Conservation (phyloP, 1,139 yeast species). For the Meyerozyma athensensis region DNA sequence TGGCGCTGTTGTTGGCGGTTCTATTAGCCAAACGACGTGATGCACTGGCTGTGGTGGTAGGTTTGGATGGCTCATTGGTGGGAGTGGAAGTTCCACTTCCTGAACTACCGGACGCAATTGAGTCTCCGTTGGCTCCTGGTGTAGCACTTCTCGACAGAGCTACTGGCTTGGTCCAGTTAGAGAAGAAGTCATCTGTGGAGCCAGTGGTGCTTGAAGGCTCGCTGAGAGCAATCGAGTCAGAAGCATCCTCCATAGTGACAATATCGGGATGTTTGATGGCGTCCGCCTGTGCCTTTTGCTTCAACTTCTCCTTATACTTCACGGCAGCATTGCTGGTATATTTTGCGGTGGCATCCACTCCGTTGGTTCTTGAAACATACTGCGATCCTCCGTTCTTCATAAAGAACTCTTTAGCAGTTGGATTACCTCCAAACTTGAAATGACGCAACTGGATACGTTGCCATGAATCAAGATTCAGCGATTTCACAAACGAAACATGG, state of each 20-base stretch:
- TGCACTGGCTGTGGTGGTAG: conserved; percentile 24
- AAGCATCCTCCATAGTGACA: conserved; percentile 56
- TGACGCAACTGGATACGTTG: conserved; percentile 81
- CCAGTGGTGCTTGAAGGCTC: conserved; percentile 33
- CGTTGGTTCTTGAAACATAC: conserved; percentile 40
- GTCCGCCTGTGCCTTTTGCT: conserved; percentile 63
- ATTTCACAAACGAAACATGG: conserved; percentile 63
- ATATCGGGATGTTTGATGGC: conserved; percentile 62
- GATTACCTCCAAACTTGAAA: conserved; percentile 92
- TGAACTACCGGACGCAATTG: background rate
- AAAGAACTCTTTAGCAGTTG: conserved; percentile 76
- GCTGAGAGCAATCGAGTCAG: conserved; percentile 28
- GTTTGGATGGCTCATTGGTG: conserved; percentile 18
- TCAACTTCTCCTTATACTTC: conserved; percentile 75
- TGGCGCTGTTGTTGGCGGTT: conserved; percentile 22
- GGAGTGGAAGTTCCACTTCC: conserved; percentile 11
- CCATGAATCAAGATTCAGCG: conserved; percentile 89
- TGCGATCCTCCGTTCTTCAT: conserved; percentile 80
- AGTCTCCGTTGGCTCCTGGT: conserved; percentile 39
- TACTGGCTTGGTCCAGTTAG: conserved; percentile 83
- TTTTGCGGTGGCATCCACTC: conserved; percentile 66
- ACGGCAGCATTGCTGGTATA: conserved; percentile 77
- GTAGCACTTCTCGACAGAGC: conserved; percentile 42
- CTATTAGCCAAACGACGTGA: conserved; percentile 14
- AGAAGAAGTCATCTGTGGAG: conserved; percentile 79